These are phyloP conservation scores for Phialocephala subalpina DNA, from an alignment of 2,329 filamentous ascomycete species.

Conservation along the genomic window DNA sequence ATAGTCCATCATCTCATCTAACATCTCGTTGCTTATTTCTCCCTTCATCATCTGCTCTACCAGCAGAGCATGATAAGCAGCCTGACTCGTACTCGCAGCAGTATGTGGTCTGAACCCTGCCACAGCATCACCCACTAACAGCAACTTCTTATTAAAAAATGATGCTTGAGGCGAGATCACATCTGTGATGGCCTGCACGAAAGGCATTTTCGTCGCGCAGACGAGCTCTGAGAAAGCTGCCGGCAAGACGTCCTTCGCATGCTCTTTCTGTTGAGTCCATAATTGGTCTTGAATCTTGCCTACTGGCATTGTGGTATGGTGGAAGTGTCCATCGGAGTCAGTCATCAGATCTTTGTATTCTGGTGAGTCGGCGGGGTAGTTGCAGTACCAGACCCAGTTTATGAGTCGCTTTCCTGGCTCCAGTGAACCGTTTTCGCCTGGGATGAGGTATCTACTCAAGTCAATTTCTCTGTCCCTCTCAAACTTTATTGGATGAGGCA, in stretches of 20 bases:
- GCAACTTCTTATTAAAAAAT: conserved; percentile 43
- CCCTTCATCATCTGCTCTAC: conserved; percentile 27
- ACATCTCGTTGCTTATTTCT: conserved; percentile 23
- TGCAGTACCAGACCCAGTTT: conserved; percentile 57
- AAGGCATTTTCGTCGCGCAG: conserved; percentile 40
- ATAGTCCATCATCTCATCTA: conserved; percentile 25
- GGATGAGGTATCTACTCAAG: conserved; percentile 49
- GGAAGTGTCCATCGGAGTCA: conserved; percentile 39
- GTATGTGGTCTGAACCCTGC: conserved; percentile 55
- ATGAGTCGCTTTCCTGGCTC: conserved; percentile 50
- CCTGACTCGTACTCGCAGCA: conserved; percentile 52
- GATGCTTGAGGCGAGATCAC: conserved; percentile 45
- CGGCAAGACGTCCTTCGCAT: conserved; percentile 25
- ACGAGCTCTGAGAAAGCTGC: conserved; percentile 21
- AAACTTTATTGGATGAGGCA: neutral
- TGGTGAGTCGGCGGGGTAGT: conserved; percentile 32
- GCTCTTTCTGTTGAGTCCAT: conserved; percentile 27
- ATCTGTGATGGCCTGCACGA: conserved; percentile 52
- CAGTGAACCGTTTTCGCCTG: conserved; percentile 48
- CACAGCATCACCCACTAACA: conserved; percentile 52
- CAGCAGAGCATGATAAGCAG: conserved; percentile 41
- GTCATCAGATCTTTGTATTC: conserved; percentile 43
- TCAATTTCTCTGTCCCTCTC: neutral
- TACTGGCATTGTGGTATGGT: conserved; percentile 34
- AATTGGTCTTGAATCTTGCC: conserved; percentile 28